phyloP scores from a whole-genome alignment of 164 flowering plant species.

The Saururus chinensis region DNA sequence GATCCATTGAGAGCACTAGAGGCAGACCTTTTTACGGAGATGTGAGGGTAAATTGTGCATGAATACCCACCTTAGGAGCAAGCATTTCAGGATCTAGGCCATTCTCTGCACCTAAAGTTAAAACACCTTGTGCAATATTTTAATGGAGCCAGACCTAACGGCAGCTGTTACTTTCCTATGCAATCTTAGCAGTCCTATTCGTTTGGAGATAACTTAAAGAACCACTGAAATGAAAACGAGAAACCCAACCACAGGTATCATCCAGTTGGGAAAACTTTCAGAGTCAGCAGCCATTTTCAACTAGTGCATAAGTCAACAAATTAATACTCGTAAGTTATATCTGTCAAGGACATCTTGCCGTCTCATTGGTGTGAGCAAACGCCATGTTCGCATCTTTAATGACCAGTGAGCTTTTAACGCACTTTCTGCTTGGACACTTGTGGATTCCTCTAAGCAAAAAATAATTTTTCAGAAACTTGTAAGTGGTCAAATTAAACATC shows the following conservation, averaged over 20 bases:
- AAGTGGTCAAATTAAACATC: neutral
- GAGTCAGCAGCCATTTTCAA: neutral
- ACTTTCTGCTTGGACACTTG: conserved; percentile 74
- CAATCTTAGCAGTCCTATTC: conserved; percentile 63
- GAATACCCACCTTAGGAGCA: conserved; percentile 25
- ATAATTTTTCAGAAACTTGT: neutral
- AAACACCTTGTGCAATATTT: conserved; percentile 16
- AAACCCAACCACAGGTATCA: conserved; percentile 51
- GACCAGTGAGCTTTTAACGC: conserved; percentile 92
- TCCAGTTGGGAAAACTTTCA: conserved; percentile 30
- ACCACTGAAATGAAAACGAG: conserved; percentile 63
- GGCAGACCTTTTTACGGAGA: no score
- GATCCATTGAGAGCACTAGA: no score
- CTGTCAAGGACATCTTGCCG: conserved; percentile 87
- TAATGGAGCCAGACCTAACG: conserved; percentile 47
- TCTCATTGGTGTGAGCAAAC: conserved; percentile 75
- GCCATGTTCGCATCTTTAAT: conserved; percentile 65
- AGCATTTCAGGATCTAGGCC: conserved; percentile 22
- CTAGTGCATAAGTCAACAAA: neutral
- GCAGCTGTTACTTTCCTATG: conserved; percentile 61
- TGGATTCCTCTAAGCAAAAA: conserved; percentile 58
- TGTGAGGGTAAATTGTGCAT: no score
- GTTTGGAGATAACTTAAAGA: conserved; percentile 82
- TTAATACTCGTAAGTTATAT: conserved; percentile 21
- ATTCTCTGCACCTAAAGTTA: conserved; percentile 11